These are phyloP conservation scores for Boletus calvinii DNA, from an alignment of 1,284 basidiomycete species.

Conservation along the genomic window DNA sequence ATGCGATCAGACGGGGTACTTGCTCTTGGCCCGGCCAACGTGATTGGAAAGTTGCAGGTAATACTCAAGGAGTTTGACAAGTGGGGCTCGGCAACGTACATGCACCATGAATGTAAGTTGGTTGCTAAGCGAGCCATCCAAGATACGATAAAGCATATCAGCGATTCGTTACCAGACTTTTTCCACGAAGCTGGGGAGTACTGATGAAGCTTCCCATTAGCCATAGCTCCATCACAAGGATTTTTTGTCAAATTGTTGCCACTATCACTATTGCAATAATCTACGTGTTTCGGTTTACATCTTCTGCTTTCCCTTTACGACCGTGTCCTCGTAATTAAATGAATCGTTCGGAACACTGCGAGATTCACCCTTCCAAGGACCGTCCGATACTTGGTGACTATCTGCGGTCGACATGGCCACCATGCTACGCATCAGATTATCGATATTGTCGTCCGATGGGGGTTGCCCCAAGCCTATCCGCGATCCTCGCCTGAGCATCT, in stretches of 20 bases:
- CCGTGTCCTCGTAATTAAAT: conserved; percentile 27
- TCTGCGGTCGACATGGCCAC: conserved; percentile 36
- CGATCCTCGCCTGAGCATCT: conserved; percentile 55
- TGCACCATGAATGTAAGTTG: conserved; percentile 68
- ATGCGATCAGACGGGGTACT: conserved; percentile 59
- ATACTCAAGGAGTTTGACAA: conserved; percentile 63
- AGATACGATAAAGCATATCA: conserved; percentile 52
- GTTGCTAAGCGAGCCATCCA: conserved; percentile 53
- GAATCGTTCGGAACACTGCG: conserved; percentile 16
- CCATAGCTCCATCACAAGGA: background rate
- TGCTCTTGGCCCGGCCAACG: conserved; percentile 55
- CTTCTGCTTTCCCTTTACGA: conserved; percentile 29
- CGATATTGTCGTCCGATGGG: conserved; percentile 56
- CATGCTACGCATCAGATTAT: conserved; percentile 63
- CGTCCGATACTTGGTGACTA: conserved; percentile 20
- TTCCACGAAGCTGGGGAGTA: conserved; percentile 44
- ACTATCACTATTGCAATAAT: background rate
- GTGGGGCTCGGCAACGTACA: conserved; percentile 67
- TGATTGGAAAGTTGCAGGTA: conserved; percentile 56
- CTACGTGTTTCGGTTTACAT: conserved; percentile 9
- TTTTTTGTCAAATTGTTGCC: background rate
- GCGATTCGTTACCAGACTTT: conserved; percentile 57
- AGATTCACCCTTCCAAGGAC: conserved; percentile 31
- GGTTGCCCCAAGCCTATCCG: conserved; percentile 50
- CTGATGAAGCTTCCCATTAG: conserved; percentile 6